Base-by-base conservation (phyloP, 1,284 basidiomycete species). In the Fomes fomentarius region DNA sequence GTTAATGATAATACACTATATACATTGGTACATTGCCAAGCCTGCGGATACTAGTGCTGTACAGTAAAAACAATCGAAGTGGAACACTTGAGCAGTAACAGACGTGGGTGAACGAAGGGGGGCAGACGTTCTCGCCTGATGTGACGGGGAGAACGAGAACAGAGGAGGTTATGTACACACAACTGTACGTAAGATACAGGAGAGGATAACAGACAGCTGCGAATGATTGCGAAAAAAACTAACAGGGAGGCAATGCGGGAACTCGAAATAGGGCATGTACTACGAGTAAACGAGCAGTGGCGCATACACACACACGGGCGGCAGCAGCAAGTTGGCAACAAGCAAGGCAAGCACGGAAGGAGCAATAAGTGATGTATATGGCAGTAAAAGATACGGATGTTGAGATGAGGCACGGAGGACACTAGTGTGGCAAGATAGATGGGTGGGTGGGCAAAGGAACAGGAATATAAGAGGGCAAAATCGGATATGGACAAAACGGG, bases 191-290 rank as follows among this genome's bases (percentile, higher is more conserved):
- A 30, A 12, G 12, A 30, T 42, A 25, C 25, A n/a, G 24, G 5
- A 25, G n/a, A 42, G 10, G 24, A 30, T n/a, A n/a, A 25, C 14
- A 28, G 28, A 30, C 35, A 28, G 28, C 28, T 35, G n/a, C 9
- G 34, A 8, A 10, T 17, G 34, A 47, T 50, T 40, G 38, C 33
- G 48, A 33, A 30, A 19, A 37, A 33, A 39, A 49, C 24, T 38
- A 37, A 45, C 47, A 44, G 49, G 44, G 46, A 47, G 42, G 37
- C n/a, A 4, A 30, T 30, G 19, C 35, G 28, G 38, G 21, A 47
- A 49, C 28, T 30, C 47, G 39, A 43, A 48, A 58, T 52, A 58
- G 49, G 57, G 52, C 57, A 55, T 55, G 52, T 58, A 58, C 45
- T 58, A 58, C 25, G 40, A 49, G 38, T 58, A 58, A 47, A 31